A percentile compares a stretch with the other conserved stretches of the same genome.
Evolutionary conservation across 176 grass and related monocot genomes (phyloP).

Genomic region (Zizania latifolia): DNA sequence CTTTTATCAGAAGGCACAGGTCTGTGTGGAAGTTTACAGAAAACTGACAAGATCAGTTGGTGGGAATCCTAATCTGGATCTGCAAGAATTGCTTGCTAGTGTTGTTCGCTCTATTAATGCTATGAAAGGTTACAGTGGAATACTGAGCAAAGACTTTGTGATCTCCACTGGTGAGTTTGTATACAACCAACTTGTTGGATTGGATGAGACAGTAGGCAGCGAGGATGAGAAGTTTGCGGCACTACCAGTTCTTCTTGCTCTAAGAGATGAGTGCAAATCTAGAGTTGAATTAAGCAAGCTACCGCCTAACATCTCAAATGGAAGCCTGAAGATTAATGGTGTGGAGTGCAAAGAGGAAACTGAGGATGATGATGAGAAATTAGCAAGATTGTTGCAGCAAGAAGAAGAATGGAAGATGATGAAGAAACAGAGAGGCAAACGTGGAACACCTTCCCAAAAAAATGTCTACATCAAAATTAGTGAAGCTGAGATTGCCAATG

Average conservation of each 20-base stretch:
- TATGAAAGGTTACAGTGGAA: constrained; percentile 55
- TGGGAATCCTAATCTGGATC: constrained; percentile 69
- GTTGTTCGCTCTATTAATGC: constrained; percentile 83
- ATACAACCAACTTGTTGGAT: constrained; percentile 82
- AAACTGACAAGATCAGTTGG: constrained; percentile 71
- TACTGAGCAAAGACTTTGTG: constrained; percentile 79
- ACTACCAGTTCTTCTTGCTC: constrained; percentile 69
- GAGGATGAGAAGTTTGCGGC: constrained; percentile 57
- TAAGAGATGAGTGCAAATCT: constrained; percentile 83
- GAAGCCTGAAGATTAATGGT: constrained; percentile 77
- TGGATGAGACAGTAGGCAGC: constrained; percentile 54
- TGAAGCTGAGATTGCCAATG: constrained; percentile 94
- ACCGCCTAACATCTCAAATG: constrained; percentile 44
- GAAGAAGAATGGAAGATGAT: constrained; percentile 97
- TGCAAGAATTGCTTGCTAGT: constrained; percentile 90
- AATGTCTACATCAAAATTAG: constrained; percentile 98
- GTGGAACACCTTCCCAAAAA: constrained; percentile 53
- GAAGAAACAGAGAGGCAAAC: constrained; percentile 68
- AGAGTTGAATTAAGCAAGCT: constrained; percentile 49
- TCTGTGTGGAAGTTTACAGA: constrained; percentile 91
- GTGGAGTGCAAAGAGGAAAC: constrained; percentile 31
- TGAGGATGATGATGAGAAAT: constrained; percentile 81
- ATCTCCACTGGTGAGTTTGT: constrained; percentile 84
- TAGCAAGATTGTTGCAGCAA: constrained; percentile 86
- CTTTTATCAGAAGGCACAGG: constrained; percentile 85